Conservation (phyloP, 495 filamentous ascomycete genomes). For the Aspergillus taichungensis region DNA sequence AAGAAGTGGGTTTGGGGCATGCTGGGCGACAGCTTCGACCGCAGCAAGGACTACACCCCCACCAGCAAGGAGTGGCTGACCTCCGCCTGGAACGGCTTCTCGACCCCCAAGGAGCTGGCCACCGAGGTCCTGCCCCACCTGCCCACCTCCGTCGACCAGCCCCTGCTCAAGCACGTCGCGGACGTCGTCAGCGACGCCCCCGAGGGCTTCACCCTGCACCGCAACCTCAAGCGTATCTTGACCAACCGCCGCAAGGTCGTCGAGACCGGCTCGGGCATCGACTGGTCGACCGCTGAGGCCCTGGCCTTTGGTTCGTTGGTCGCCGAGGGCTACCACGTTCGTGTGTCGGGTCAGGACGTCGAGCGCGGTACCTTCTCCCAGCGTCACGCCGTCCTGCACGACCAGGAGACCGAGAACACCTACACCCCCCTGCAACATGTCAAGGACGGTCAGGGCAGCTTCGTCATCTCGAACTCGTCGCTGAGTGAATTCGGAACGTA, state of each 20-base stretch:
- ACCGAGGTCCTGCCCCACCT: slow-evolving; percentile 91
- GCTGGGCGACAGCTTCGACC: slow-evolving; percentile 91
- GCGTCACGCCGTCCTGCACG: slow-evolving; percentile 92
- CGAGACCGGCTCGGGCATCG: slow-evolving; percentile 85
- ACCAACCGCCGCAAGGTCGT: slow-evolving; percentile 84
- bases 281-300: slow-evolving; percentile 96
- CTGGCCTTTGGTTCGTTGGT: slow-evolving; percentile 90
- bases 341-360: slow-evolving; percentile 96
- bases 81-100: slow-evolving; percentile 98
- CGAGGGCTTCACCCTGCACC: slow-evolving; percentile 80
- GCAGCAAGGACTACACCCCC: slow-evolving; percentile 95
- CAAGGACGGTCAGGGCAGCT: slow-evolving; percentile 80
- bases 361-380: slow-evolving; percentile 99
- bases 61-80: slow-evolving; percentile 97
- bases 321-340: slow-evolving; percentile 88
- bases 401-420: slow-evolving; percentile 85
- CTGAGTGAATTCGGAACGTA: slow-evolving; percentile 86
- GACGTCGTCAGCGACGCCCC: slow-evolving; percentile 65
- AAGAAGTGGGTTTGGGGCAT: slow-evolving; percentile 99
- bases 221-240: slow-evolving; percentile 95
- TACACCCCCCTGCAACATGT: slow-evolving; percentile 90
- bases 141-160: slow-evolving; percentile 66
- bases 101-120: slow-evolving; percentile 94
- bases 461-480: slow-evolving; percentile 95
- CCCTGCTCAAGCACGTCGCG: slow-evolving; percentile 69